Conservation (phyloP, 179 eudicot genomes). For the Heliamphora pulchella region DNA sequence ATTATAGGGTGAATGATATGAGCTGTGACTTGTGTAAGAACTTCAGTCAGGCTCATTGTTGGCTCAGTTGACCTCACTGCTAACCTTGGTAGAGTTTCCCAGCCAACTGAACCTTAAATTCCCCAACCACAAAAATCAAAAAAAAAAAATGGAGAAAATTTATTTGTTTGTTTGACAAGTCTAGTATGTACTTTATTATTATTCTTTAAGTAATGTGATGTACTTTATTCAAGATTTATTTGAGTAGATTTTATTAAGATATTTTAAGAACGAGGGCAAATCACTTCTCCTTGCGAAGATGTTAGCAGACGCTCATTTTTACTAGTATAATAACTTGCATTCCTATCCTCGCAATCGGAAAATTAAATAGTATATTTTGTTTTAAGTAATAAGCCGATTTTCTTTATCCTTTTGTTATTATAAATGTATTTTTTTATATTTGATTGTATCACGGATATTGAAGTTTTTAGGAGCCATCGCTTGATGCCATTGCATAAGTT, state of each 20-base stretch:
- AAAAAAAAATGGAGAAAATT: background rate
- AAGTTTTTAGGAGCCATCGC: background rate
- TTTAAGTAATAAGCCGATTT: background rate
- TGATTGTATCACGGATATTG: background rate
- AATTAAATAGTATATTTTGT: background rate
- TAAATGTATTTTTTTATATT: background rate
- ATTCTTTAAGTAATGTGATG: background rate
- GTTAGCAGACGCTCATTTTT: too few relatives aligned
- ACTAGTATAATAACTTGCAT: too few relatives aligned
- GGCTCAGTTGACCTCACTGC: background rate
- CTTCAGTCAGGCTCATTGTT: background rate
- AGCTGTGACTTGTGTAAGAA: background rate
- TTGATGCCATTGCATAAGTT: background rate
- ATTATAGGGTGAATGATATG: background rate
- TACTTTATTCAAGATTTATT: background rate
- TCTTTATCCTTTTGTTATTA: background rate
- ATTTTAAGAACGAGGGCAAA: too few relatives aligned
- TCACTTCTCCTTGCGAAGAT: too few relatives aligned
- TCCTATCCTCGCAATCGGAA: too few relatives aligned
- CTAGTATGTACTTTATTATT: background rate
- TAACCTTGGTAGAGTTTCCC: background rate
- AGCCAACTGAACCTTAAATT: background rate
- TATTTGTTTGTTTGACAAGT: background rate
- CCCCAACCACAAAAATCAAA: background rate
- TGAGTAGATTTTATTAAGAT: background rate